Evolutionary conservation across 345 rosid genomes (phyloP), one percentile per base, ranked within the genome.

Genomic region (Corchorus capsularis): DNA sequence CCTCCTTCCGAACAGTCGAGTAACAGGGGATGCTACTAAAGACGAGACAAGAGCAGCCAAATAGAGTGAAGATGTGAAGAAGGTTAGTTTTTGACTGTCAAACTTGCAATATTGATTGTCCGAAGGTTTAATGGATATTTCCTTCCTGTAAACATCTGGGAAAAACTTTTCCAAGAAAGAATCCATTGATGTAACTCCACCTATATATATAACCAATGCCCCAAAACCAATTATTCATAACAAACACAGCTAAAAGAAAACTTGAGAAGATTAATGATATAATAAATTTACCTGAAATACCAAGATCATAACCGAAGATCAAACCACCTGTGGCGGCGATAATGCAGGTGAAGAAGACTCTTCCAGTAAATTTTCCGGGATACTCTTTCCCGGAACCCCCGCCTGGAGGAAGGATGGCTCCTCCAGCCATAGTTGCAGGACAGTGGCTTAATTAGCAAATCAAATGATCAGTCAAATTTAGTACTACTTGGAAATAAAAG

Each of bases 271-370:
- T 3, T 6, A 4, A 37, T 0, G 0, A 6, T 17, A 63, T 32
- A 20, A 20, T 39, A 61, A 71, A 3, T 20, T 80, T 78, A 92
- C 98, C 97, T 17, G 98, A 94, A 74, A 94, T 94, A 14, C 98
- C 98, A 32, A 94, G 90, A 83, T 94, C 98, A 71, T 94, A 94
- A 32, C 98, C 98, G 57, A 94, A 94, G 82, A 94, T 94, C 77
- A 94, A 87, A 75, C 98, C 98, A 3, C 97, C 98, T 89, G 91
- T 91, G 87, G 92, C 94, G 12, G 97, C 98, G 32, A 94, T 87
- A 45, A 94, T 73, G 63, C 97, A 93, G 20, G 97, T 91, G 46
- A 89, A 82, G 27, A 79, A 63, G 53, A 94, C 98, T 72, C 68
- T 92, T 3, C 73, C 85, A 15, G 98, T 94, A 4, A 94, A 93